Evolutionary conservation across 108 stramenopile genomes (phyloP).

Genomic region (Parmales sp.): DNA sequence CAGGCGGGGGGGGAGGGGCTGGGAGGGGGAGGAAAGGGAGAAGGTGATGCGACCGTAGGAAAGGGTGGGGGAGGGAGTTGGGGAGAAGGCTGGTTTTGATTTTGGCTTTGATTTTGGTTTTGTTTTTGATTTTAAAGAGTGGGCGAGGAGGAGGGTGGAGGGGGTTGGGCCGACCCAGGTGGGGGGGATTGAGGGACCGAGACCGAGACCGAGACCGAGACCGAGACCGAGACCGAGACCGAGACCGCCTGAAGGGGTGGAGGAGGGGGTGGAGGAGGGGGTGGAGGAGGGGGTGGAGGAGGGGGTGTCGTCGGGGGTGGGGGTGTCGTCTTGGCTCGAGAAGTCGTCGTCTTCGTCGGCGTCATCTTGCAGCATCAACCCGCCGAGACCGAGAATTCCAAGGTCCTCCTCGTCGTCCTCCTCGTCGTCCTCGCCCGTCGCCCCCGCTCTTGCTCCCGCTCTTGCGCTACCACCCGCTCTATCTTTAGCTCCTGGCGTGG

Average conservation of each 20-base stretch:
- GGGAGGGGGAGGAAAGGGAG: slow-evolving; percentile 16
- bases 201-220: neutral
- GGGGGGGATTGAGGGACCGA: neutral
- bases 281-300: neutral
- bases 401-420: slow-evolving; percentile 3
- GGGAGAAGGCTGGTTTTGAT: slow-evolving; percentile 21
- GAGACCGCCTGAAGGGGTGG: neutral
- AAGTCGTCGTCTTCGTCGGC: neutral
- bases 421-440: slow-evolving; percentile 15
- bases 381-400: slow-evolving; percentile 11
- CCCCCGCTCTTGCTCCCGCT: no score
- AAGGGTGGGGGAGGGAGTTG: slow-evolving; percentile 8
- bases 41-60: slow-evolving; percentile 8
- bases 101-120: no score
- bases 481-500: no score
- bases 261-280: neutral
- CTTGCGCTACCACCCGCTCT: no score
- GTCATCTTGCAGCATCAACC: slow-evolving; percentile 19
- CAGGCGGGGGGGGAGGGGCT: slow-evolving; percentile 11
- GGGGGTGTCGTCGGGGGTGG: neutral
- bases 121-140: no score
- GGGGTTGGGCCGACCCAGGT: neutral
- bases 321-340: neutral
- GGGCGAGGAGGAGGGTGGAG: neutral
- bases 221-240: neutral